These are phyloP conservation scores for Scenedesmus sp. DNA, from an alignment of 163 green algal species.

Conservation along the genomic window DNA sequence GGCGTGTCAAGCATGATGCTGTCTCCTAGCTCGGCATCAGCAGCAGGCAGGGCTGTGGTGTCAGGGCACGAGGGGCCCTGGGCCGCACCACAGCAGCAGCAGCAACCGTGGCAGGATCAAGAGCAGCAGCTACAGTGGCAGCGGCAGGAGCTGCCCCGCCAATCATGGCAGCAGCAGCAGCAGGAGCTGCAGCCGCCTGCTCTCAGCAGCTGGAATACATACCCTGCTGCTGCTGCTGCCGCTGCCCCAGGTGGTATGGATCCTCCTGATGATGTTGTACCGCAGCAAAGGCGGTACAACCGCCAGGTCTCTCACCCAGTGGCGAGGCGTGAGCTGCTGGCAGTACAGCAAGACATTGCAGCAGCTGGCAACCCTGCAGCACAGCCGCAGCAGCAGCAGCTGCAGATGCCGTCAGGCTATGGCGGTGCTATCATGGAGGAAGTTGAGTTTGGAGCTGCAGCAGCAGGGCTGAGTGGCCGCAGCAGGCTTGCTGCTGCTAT, in stretches of 20 bases:
- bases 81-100: not conserved
- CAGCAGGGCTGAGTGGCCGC: not conserved
- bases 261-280: not conserved
- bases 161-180: not conserved
- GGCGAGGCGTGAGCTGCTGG: not conserved
- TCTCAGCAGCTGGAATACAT: not conserved
- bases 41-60: constrained; percentile 2
- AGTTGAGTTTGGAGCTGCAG: not conserved
- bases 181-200: not conserved
- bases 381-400: constrained; percentile 3
- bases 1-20: not conserved
- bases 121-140: constrained; percentile 19
- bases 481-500: not conserved
- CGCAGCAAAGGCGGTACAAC: not conserved
- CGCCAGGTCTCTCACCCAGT: not conserved
- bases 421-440: not conserved
- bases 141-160: not conserved
- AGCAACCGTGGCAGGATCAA: not conserved
- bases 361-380: not conserved
- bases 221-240: not conserved
- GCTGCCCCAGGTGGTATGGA: not conserved
- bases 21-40: not conserved
- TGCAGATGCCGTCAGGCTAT: not conserved
- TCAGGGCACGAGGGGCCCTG: not conserved
- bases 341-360: not conserved